These are phyloP conservation scores for Pholiota adiposa DNA, from an alignment of 1,284 basidiomycete species.

Conservation along the genomic window DNA sequence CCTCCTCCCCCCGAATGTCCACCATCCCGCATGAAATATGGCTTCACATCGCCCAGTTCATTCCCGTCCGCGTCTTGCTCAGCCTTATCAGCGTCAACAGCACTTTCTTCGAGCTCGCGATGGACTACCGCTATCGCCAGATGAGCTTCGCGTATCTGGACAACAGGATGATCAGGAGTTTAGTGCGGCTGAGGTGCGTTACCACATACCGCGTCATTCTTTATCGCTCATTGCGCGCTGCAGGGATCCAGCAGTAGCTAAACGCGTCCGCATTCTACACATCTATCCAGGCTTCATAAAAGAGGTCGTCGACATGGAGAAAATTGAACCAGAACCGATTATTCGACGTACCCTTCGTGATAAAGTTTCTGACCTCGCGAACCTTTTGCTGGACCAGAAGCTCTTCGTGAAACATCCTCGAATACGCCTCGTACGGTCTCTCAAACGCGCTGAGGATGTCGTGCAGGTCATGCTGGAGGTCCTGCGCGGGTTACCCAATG, in stretches of 20 bases:
- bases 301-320: slow-evolving; percentile 34
- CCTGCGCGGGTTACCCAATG: slow-evolving; percentile 41
- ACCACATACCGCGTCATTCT: background rate
- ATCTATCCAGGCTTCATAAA: slow-evolving; percentile 48
- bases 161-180: slow-evolving; percentile 39
- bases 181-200: slow-evolving; percentile 43
- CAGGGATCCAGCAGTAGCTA: slow-evolving; percentile 47
- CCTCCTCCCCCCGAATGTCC: slow-evolving; percentile 25
- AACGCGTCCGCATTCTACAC: slow-evolving; percentile 46
- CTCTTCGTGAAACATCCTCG: slow-evolving; percentile 29
- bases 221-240: background rate
- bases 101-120: slow-evolving; percentile 45
- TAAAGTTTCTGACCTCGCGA: slow-evolving; percentile 35
- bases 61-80: slow-evolving; percentile 36
- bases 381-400: slow-evolving; percentile 38
- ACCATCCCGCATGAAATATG: slow-evolving; percentile 44
- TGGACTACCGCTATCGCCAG: slow-evolving; percentile 47
- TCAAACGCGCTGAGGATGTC: slow-evolving; percentile 39
- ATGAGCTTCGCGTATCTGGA: slow-evolving; percentile 49
- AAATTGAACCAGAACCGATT: slow-evolving; percentile 17
- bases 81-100: slow-evolving; percentile 44
- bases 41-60: slow-evolving; percentile 42
- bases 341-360: slow-evolving; percentile 26
- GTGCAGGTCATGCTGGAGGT: slow-evolving; percentile 43
- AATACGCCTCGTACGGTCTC: slow-evolving; percentile 30